phyloP scores from a whole-genome alignment of 371 early-diverging fungal genomes.

The Lichtheimia ornata region DNA sequence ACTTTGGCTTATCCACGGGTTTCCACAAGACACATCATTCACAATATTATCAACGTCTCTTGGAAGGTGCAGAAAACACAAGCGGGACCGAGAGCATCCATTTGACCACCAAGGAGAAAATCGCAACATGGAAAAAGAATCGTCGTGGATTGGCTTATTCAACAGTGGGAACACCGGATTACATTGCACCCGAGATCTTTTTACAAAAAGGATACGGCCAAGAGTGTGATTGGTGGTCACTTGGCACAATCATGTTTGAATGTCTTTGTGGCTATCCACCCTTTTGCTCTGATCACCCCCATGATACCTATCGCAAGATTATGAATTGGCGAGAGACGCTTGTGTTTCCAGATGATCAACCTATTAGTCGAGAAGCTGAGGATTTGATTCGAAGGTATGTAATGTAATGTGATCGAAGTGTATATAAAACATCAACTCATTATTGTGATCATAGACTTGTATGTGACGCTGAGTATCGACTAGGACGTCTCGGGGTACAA shows the following conservation, averaged over 20 bases:
- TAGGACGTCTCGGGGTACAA: constrained; percentile 79
- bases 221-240: constrained; percentile 99
- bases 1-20: constrained; percentile 98
- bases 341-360: constrained; percentile 91
- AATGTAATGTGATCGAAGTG: neutral
- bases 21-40: constrained; percentile 98
- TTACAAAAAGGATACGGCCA: constrained; percentile 93
- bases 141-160: constrained; percentile 89
- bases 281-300: constrained; percentile 92
- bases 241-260: constrained; percentile 98
- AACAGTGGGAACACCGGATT: constrained; percentile 98
- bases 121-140: constrained; percentile 97
- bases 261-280: constrained; percentile 96
- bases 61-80: constrained; percentile 60
- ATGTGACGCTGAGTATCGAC: constrained; percentile 81
- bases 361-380: constrained; percentile 86
- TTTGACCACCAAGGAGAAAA: constrained; percentile 73
- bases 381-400: constrained; percentile 82
- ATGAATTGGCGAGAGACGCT: constrained; percentile 92
- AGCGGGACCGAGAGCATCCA: constrained; percentile 76
- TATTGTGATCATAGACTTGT: constrained; percentile 59
- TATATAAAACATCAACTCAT: neutral
- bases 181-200: constrained; percentile 97
- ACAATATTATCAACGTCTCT: constrained; percentile 82
- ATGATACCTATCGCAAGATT: constrained; percentile 97